These are phyloP conservation scores for Diatrype stigma DNA, from an alignment of 2,329 filamentous ascomycete species.

Conservation along the genomic window DNA sequence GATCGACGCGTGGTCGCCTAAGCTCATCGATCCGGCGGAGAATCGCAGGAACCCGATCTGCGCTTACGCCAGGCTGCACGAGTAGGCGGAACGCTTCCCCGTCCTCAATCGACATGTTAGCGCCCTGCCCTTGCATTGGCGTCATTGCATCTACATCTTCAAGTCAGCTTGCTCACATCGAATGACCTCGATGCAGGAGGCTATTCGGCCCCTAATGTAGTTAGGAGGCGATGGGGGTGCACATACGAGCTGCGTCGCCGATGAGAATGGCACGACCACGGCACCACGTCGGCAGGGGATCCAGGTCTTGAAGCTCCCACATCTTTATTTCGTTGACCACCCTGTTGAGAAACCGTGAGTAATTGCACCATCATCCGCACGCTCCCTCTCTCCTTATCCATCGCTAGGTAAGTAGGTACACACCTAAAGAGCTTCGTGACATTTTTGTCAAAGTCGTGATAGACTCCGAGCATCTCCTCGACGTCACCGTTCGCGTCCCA, in stretches of 20 bases:
- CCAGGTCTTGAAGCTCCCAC: conserved; percentile 22
- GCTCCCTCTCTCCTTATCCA: neutral
- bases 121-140: conserved; percentile 19
- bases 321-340: conserved; percentile 18
- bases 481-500: conserved; percentile 19
- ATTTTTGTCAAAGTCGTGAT: conserved; percentile 13
- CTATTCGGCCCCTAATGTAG: neutral
- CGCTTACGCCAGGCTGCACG: conserved; percentile 13
- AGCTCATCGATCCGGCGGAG: conserved; percentile 14
- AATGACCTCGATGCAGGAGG: too few relatives aligned
- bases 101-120: conserved; percentile 19
- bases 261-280: conserved; percentile 19
- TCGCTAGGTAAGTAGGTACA: conserved; percentile 1
- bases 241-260: conserved; percentile 16
- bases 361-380: neutral
- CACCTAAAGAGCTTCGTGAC: conserved; percentile 15
- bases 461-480: conserved; percentile 16
- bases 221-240: neutral
- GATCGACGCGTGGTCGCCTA: conserved; percentile 11
- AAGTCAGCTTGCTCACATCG: neutral
- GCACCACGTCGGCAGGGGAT: conserved; percentile 18
- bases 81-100: conserved; percentile 18
- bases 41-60: conserved; percentile 13
- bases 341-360: conserved; percentile 1
- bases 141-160: conserved; percentile 15